phyloP scores from a whole-genome alignment of 768 basidiomycete genomes.

The Rhizopogon rudus region DNA sequence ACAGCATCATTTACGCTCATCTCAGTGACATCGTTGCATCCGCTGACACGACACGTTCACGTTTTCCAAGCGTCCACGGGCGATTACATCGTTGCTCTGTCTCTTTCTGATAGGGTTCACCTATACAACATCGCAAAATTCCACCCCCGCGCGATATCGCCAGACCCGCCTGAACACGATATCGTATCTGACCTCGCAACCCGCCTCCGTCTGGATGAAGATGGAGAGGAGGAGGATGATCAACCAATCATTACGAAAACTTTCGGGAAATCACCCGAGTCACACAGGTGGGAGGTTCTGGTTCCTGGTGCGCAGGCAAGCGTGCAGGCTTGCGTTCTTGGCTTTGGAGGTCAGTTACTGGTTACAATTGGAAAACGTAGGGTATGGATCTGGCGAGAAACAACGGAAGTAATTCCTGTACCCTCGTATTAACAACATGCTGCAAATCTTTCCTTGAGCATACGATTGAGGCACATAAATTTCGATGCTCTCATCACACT shows the following conservation, averaged over 20 bases:
- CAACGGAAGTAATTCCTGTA: constrained; percentile 8
- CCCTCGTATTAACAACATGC: neutral
- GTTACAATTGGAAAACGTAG: constrained; percentile 17
- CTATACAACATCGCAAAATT: constrained; percentile 46
- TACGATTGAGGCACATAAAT: neutral
- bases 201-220: constrained; percentile 24
- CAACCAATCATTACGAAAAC: constrained; percentile 1
- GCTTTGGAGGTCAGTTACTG: constrained; percentile 33
- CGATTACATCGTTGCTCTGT: constrained; percentile 50
- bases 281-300: constrained; percentile 17
- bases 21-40: constrained; percentile 42
- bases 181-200: constrained; percentile 15
- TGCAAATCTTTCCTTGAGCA: neutral
- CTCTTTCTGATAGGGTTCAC: constrained; percentile 35
- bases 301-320: constrained; percentile 11
- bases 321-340: constrained; percentile 39
- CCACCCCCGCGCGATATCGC: constrained; percentile 26
- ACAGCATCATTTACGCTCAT: constrained; percentile 65
- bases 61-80: constrained; percentile 39
- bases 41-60: constrained; percentile 30
- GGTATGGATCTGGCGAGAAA: constrained; percentile 22
- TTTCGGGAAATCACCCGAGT: constrained; percentile 13
- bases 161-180: constrained; percentile 26
- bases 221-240: constrained; percentile 14
- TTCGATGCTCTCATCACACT: neutral